Evolutionary conservation across 225 moss, liverwort and hornwort species (phyloP).

Genomic region (Takakia lepidozioides): DNA sequence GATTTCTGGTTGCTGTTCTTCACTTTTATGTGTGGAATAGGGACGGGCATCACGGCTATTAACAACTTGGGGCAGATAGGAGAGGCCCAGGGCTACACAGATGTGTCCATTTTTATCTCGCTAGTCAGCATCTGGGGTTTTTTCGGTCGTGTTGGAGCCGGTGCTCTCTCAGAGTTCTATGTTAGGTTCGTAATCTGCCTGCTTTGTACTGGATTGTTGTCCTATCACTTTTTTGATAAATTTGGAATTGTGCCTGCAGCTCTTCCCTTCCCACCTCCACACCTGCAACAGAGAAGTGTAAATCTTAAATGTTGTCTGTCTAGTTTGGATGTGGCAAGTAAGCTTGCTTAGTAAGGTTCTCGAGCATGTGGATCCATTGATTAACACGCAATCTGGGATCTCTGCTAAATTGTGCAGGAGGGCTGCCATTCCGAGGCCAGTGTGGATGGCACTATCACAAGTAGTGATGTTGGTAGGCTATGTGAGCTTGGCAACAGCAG

Average conservation of each 20-base stretch:
- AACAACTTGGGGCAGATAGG: slow-evolving; percentile 16
- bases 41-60: slow-evolving; percentile 8
- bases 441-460: slow-evolving; percentile 11
- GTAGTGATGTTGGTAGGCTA: slow-evolving; percentile 3
- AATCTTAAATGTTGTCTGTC: too few relatives aligned
- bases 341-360: background rate
- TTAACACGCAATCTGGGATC: too few relatives aligned
- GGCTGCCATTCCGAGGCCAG: slow-evolving; percentile 10
- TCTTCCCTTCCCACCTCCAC: too few relatives aligned
- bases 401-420: slow-evolving; percentile 9
- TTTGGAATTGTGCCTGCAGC: background rate
- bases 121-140: slow-evolving; percentile 11
- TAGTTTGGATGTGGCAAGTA: too few relatives aligned
- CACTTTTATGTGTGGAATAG: slow-evolving; percentile 9
- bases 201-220: background rate
- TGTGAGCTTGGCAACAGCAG: slow-evolving; percentile 6
- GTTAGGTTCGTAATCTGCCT: slow-evolving; percentile 2
- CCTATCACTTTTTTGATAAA: background rate
- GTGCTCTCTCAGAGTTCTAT: slow-evolving; percentile 2
- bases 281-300: too few relatives aligned
- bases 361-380: too few relatives aligned
- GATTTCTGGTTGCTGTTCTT: slow-evolving; percentile 15
- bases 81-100: slow-evolving; percentile 10
- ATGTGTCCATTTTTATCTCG: slow-evolving; percentile 9
- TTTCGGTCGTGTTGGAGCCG: slow-evolving; percentile 6